Conservation (phyloP, 306 rosid genomes). For the Medicago truncatula region DNA sequence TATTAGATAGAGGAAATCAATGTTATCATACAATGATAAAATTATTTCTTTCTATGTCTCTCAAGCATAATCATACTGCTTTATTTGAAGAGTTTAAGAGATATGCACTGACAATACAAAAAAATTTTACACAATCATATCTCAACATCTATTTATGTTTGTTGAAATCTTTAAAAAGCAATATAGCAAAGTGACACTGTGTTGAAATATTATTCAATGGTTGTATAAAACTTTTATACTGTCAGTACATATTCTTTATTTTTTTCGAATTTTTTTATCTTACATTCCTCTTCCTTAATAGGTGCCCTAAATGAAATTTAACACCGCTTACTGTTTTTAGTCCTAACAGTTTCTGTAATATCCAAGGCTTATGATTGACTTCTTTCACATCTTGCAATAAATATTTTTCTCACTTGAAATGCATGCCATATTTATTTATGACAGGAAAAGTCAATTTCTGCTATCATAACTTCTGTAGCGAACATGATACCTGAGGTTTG, state of each 20-base stretch:
- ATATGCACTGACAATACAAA: background rate
- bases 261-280: background rate
- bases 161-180: slow-evolving; percentile 5
- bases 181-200: slow-evolving; percentile 2
- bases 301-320: slow-evolving; percentile 3
- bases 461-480: slow-evolving; percentile 73
- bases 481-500: slow-evolving; percentile 96
- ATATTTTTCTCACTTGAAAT: slow-evolving; percentile 30
- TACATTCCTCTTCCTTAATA: slow-evolving; percentile 17
- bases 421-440: slow-evolving; percentile 41
- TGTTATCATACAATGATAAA: background rate
- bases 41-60: background rate
- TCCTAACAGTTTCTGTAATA: background rate
- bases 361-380: slow-evolving; percentile 25
- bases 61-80: background rate
- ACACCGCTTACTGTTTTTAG: slow-evolving; percentile 18
- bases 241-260: background rate
- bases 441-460: slow-evolving; percentile 91
- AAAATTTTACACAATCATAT: background rate
- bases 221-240: background rate
- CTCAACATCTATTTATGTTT: background rate
- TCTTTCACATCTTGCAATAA: background rate
- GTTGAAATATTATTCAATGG: background rate
- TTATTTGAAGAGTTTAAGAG: background rate
- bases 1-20: background rate